These are phyloP conservation scores for Castanospermum australe DNA, from an alignment of 306 rosid species.

Conservation along the genomic window DNA sequence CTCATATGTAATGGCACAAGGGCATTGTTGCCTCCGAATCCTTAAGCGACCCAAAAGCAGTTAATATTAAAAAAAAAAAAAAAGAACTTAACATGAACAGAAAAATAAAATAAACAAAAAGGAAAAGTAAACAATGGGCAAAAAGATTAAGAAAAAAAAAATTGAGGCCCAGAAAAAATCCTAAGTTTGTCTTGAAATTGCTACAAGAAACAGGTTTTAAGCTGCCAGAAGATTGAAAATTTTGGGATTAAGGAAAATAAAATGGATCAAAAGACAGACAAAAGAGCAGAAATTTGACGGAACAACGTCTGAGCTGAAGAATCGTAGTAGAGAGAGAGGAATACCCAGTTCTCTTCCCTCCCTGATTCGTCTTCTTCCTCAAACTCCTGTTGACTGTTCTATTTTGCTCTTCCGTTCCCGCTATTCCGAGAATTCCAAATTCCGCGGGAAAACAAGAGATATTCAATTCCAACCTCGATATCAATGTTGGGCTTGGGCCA, in stretches of 20 bases:
- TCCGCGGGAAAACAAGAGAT: too few species aligned
- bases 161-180: background rate
- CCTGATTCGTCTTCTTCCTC: slow-evolving; percentile 24
- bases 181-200: slow-evolving; percentile 4
- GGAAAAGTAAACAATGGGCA: background rate
- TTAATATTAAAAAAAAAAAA: background rate
- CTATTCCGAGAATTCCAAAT: background rate
- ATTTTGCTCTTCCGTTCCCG: background rate
- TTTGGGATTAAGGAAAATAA: background rate
- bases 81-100: background rate
- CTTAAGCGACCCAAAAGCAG: slow-evolving; percentile 36
- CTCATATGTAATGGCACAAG: slow-evolving; percentile 82
- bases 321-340: slow-evolving; percentile 14
- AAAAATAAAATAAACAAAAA: slow-evolving; percentile 5
- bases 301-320: background rate
- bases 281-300: background rate
- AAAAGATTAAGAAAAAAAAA: background rate
- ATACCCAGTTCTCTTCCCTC: slow-evolving; percentile 14
- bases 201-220: background rate
- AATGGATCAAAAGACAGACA: background rate
- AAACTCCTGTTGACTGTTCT: background rate
- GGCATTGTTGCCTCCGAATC: slow-evolving; percentile 92
- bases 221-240: background rate
- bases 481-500: too few species aligned
- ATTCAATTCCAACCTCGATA: too few species aligned